Conservation (phyloP, 805 yeast species). For the Nakazawaea peltata region DNA sequence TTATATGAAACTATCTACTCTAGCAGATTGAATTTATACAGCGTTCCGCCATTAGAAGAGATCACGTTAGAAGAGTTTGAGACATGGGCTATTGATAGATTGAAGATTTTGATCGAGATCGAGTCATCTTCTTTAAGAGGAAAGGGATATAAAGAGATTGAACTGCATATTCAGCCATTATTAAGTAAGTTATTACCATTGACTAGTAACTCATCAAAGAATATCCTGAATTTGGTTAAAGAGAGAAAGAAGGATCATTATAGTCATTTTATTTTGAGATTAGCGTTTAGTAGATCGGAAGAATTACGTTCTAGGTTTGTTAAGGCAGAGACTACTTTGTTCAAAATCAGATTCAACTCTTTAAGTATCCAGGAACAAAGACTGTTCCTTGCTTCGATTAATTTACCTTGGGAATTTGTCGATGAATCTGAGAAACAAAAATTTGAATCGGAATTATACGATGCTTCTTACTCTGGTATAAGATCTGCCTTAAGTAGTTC, state of each 20-base stretch:
- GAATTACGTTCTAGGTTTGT: slow-evolving; percentile 78
- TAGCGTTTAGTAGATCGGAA: slow-evolving; percentile 83
- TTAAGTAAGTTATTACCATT: slow-evolving; percentile 61
- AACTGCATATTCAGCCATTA: slow-evolving; percentile 54
- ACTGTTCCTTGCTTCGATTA: slow-evolving; percentile 56
- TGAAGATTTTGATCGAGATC: slow-evolving; percentile 75
- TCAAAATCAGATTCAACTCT: slow-evolving; percentile 62
- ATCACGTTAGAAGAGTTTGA: slow-evolving; percentile 91
- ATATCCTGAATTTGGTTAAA: slow-evolving; percentile 30
- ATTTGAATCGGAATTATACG: slow-evolving; percentile 40
- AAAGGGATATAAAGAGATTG: slow-evolving; percentile 57
- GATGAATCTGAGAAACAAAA: slow-evolving; percentile 49
- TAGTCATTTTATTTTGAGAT: slow-evolving; percentile 79
- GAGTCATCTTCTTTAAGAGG: slow-evolving; percentile 68
- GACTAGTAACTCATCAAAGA: slow-evolving; percentile 28
- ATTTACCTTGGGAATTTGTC: slow-evolving; percentile 68
- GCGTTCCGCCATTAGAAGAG: slow-evolving; percentile 71
- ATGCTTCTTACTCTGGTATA: slow-evolving; percentile 43
- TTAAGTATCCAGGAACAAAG: slow-evolving; percentile 61
- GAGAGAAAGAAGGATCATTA: slow-evolving; percentile 87
- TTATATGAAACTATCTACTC: slow-evolving; percentile 36
- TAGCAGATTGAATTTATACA: slow-evolving; percentile 67
- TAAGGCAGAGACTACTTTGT: slow-evolving; percentile 65
- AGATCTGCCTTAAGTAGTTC: slow-evolving; percentile 25
- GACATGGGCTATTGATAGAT: slow-evolving; percentile 89